These are phyloP conservation scores for Trichocladium uniseriatum DNA, from an alignment of 495 filamentous ascomycete species.

Conservation along the genomic window DNA sequence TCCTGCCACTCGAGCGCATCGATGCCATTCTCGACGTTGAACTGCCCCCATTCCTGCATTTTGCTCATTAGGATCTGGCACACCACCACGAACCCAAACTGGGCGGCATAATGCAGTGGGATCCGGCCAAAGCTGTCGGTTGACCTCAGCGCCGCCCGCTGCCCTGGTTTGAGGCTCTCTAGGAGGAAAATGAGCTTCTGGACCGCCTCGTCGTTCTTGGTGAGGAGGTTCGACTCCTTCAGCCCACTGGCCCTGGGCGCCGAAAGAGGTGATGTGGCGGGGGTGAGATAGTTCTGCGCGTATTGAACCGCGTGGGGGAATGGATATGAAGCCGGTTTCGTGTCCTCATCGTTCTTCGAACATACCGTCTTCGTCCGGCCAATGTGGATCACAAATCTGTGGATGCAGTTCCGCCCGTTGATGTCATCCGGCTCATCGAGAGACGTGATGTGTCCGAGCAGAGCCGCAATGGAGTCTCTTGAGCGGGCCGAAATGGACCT, in stretches of 20 bases:
- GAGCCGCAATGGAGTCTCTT: slow-evolving; percentile 53
- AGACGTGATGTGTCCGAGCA: slow-evolving; percentile 56
- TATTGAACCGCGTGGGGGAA: slow-evolving; percentile 51
- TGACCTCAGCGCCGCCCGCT: slow-evolving; percentile 56
- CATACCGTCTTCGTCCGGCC: slow-evolving; percentile 63
- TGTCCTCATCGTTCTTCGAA: slow-evolving; percentile 33
- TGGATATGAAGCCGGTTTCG: slow-evolving; percentile 39
- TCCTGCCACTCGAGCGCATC: slow-evolving; percentile 85
- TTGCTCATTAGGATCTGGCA: slow-evolving; percentile 80
- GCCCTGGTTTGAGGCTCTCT: slow-evolving; percentile 55
- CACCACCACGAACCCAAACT: slow-evolving; percentile 83
- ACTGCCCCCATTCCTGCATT: slow-evolving; percentile 82
- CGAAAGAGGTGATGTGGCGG: slow-evolving; percentile 56
- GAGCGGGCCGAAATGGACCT: slow-evolving; percentile 67
- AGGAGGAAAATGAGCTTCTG: slow-evolving; percentile 65
- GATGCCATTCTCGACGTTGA: slow-evolving; percentile 74
- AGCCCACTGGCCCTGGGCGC: slow-evolving; percentile 31
- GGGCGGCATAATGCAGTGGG: slow-evolving; percentile 89
- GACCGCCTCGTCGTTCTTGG: slow-evolving; percentile 64
- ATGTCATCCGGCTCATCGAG: slow-evolving; percentile 85
- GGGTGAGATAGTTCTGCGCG: slow-evolving; percentile 51
- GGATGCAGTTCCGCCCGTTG: slow-evolving; percentile 86
- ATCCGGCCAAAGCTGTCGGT: slow-evolving; percentile 75
- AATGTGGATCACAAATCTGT: slow-evolving; percentile 82
- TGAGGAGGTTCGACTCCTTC: slow-evolving; percentile 50